These are phyloP conservation scores for Botrytis paeoniae DNA, from an alignment of 2,329 filamentous ascomycete genomes.

Conservation along the genomic window DNA sequence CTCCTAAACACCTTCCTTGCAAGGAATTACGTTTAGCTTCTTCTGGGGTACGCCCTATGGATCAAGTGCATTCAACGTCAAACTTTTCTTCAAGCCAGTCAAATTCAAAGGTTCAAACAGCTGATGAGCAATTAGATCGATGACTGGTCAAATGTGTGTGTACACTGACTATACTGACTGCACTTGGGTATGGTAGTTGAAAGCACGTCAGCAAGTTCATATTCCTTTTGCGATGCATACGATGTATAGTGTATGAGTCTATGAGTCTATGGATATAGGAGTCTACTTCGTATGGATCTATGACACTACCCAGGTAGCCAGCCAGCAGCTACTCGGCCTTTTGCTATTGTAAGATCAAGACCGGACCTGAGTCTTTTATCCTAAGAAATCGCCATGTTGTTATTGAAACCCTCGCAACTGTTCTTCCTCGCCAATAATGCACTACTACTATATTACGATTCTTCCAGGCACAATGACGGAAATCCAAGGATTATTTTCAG, in stretches of 20 bases:
- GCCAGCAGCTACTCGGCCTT: not conserved
- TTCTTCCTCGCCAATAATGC: not conserved
- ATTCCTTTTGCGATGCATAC: not conserved
- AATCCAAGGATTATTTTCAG: not conserved
- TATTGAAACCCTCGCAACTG: not conserved
- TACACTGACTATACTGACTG: no score
- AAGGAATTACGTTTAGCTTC: conserved; percentile 19
- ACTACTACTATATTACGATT: not conserved
- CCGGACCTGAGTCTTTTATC: not conserved
- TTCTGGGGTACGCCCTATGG: conserved; percentile 17
- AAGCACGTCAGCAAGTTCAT: not conserved
- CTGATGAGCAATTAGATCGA: not conserved
- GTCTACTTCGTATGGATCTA: not conserved
- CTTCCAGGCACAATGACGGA: conserved; percentile 13
- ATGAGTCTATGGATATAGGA: not conserved
- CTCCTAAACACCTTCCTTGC: not conserved
- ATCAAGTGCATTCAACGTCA: not conserved
- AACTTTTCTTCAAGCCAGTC: not conserved
- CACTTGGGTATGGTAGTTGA: not conserved
- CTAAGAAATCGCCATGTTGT: not conserved
- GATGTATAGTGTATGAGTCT: not conserved
- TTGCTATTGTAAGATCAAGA: not conserved
- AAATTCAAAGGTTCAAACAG: not conserved
- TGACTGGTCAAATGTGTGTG: not conserved
- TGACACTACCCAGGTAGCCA: not conserved